Percentiles rank a stretch among this genome's conserved stretches.
phyloP scores from a whole-genome alignment of 2,329 filamentous ascomycete genomes.

The Ophidiomyces ophidiicola region DNA sequence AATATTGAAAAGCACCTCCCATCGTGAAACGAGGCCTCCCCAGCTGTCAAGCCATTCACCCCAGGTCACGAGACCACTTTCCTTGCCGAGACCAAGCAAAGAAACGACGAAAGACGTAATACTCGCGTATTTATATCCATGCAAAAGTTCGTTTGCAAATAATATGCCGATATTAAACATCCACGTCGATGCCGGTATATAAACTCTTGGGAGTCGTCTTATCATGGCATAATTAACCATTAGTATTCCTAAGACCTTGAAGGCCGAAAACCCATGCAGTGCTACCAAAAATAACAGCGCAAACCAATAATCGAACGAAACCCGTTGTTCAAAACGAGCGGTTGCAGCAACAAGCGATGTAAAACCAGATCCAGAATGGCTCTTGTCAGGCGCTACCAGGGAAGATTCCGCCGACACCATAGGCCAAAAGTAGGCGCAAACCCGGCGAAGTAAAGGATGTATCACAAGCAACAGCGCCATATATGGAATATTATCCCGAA shows the following conservation, averaged over 20 bases:
- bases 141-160: slow-evolving; percentile 76
- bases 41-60: slow-evolving; percentile 64
- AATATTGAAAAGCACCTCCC: slow-evolving; percentile 97
- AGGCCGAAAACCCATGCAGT: slow-evolving; percentile 71
- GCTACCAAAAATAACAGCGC: slow-evolving; percentile 64
- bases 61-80: slow-evolving; percentile 44
- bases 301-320: slow-evolving; percentile 72
- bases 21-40: slow-evolving; percentile 73
- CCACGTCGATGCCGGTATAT: slow-evolving; percentile 71
- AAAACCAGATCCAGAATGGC: slow-evolving; percentile 17
- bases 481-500: slow-evolving; percentile 75
- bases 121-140: slow-evolving; percentile 60
- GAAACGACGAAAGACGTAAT: slow-evolving; percentile 46
- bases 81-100: slow-evolving; percentile 29
- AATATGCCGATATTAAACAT: slow-evolving; percentile 72
- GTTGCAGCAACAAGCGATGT: slow-evolving; percentile 32
- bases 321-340: slow-evolving; percentile 53
- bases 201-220: slow-evolving; percentile 55
- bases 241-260: slow-evolving; percentile 72
- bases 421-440: slow-evolving; percentile 50
- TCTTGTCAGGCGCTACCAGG: slow-evolving; percentile 15
- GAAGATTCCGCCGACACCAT: slow-evolving; percentile 25
- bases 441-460: slow-evolving; percentile 65
- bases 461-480: slow-evolving; percentile 60
- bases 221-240: slow-evolving; percentile 71